Conservation (phyloP, 306 rosid species). For the Citrullus amarus region DNA sequence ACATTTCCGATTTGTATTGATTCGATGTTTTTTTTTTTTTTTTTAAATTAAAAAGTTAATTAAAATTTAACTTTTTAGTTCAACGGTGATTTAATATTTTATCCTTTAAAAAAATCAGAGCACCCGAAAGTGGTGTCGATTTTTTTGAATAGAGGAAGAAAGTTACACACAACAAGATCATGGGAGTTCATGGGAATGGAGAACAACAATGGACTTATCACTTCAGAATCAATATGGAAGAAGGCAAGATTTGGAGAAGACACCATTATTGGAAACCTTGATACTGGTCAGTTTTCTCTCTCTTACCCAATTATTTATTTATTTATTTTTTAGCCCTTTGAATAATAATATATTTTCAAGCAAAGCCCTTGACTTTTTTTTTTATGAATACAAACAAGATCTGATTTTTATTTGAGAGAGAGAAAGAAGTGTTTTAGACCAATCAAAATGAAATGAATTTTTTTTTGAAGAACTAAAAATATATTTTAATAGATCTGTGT, state of each 20-base stretch:
- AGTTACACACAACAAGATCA: conserved; percentile 73
- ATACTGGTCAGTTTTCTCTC: conserved; percentile 40
- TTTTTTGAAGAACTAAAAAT: neutral
- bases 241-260: conserved; percentile 74
- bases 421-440: neutral
- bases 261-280: conserved; percentile 70
- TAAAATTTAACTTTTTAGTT: neutral
- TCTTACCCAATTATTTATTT: neutral
- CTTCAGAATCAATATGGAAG: conserved; percentile 50
- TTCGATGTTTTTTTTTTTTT: too few relatives aligned
- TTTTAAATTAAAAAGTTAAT: too few relatives aligned
- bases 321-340: neutral
- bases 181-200: conserved; percentile 79
- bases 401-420: neutral
- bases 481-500: neutral
- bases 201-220: conserved; percentile 25
- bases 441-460: neutral
- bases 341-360: neutral
- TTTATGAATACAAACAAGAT: neutral
- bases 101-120: conserved; percentile 12
- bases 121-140: conserved; percentile 68
- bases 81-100: neutral
- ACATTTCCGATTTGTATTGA: too few relatives aligned
- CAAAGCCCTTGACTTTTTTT: neutral
- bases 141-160: conserved; percentile 57